Percentiles rank a stretch among this genome's conserved stretches.
These are phyloP conservation scores for Vitis hybrid DNA, from an alignment of 177 flowering plant genomes.

Conservation along the genomic window DNA sequence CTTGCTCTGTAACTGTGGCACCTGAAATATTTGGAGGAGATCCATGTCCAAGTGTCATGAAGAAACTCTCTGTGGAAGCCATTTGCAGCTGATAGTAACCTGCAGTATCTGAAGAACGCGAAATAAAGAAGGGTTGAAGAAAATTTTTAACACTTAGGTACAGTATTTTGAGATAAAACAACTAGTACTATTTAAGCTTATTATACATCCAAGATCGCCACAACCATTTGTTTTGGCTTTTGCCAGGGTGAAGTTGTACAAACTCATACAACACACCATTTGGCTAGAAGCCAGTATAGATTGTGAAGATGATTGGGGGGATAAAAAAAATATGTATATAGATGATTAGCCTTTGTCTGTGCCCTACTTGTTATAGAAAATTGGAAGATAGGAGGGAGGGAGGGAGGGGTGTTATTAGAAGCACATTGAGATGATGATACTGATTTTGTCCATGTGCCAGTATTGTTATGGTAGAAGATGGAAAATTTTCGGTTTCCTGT, in stretches of 20 bases:
- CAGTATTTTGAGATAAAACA: not conserved
- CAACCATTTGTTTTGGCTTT: conserved; percentile 26
- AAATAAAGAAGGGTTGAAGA: conserved; percentile 12
- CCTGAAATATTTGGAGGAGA: conserved; percentile 73
- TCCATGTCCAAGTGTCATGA: conserved; percentile 76
- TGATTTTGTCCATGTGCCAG: conserved; percentile 33
- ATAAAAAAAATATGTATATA: conserved; percentile 9
- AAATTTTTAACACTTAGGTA: conserved; percentile 5
- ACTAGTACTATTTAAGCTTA: conserved; percentile 2
- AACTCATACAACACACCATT: conserved; percentile 42
- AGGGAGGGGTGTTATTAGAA: not conserved
- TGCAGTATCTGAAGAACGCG: not conserved
- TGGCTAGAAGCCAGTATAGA: conserved; percentile 21
- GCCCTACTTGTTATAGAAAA: conserved; percentile 5
- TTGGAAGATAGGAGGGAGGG: not conserved
- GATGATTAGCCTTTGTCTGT: conserved; percentile 3
- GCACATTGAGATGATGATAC: conserved; percentile 37
- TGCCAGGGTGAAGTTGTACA: conserved; percentile 60
- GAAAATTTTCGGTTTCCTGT: conserved; percentile 29
- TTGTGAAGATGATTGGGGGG: conserved; percentile 25
- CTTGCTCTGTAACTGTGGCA: conserved; percentile 59
- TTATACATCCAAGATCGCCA: conserved; percentile 14
- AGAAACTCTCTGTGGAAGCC: conserved; percentile 80
- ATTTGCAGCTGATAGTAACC: conserved; percentile 48
- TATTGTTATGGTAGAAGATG: conserved; percentile 1